These are phyloP conservation scores for Penicillium desertorum DNA, from an alignment of 495 filamentous ascomycete genomes.

Conservation along the genomic window DNA sequence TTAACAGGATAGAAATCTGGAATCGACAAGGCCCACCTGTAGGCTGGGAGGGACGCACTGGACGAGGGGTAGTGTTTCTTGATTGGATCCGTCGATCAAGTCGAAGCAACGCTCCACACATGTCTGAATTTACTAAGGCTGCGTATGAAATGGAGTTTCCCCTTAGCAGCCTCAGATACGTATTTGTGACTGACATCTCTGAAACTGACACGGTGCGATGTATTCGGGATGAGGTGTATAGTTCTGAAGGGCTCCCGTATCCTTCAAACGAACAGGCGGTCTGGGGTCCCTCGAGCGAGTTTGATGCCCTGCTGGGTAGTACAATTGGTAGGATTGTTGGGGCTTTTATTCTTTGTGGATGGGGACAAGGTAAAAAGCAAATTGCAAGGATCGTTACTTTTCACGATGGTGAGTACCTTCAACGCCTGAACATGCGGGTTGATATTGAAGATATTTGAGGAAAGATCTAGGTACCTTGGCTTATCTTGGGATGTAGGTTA, in stretches of 20 bases:
- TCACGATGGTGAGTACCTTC: not conserved
- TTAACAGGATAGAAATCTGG: not conserved
- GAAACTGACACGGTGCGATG: not conserved
- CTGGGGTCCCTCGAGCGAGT: not conserved
- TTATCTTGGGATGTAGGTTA: no score
- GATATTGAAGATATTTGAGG: not conserved
- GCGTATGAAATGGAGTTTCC: constrained; percentile 4
- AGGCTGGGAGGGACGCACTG: not conserved
- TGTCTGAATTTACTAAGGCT: not conserved
- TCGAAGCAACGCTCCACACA: not conserved
- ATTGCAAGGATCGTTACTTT: constrained; percentile 1
- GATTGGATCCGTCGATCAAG: constrained; percentile 6
- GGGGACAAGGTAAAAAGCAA: constrained; percentile 1
- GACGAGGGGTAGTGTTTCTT: not conserved
- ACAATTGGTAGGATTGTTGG: not conserved
- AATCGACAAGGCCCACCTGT: constrained; percentile 44
- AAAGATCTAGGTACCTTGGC: not conserved
- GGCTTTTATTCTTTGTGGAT: not conserved
- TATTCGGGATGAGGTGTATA: not conserved
- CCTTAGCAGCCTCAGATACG: not conserved
- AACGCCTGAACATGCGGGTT: not conserved
- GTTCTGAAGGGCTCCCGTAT: not conserved
- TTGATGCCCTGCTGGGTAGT: not conserved
- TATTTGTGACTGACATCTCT: not conserved
- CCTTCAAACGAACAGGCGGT: not conserved